These are phyloP conservation scores for Bipolaris oryzae DNA, from an alignment of 2,329 filamentous ascomycete genomes.

Conservation along the genomic window DNA sequence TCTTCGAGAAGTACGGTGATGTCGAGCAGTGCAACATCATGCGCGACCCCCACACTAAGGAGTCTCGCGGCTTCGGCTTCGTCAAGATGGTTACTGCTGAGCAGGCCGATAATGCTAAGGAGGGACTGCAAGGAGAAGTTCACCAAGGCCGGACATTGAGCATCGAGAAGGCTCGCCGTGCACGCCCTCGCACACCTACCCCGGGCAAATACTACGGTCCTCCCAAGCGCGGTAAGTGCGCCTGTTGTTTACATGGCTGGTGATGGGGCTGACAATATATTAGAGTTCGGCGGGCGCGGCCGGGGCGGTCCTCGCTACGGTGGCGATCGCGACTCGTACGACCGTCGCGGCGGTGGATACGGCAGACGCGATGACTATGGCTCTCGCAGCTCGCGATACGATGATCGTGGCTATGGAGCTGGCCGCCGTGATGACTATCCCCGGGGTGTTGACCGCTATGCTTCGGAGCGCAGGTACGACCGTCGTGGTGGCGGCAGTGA, in stretches of 20 bases:
- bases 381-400: slow-evolving; percentile 47
- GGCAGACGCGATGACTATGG: slow-evolving; percentile 57
- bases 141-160: slow-evolving; percentile 95
- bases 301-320: slow-evolving; percentile 58
- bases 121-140: slow-evolving; percentile 91
- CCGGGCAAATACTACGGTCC: slow-evolving; percentile 99
- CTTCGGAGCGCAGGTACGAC: slow-evolving; percentile 63
- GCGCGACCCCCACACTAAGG: slow-evolving; percentile 97
- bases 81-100: slow-evolving; percentile 98
- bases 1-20: slow-evolving; percentile 98
- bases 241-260: not conserved
- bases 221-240: slow-evolving; percentile 84
- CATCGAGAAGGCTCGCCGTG: slow-evolving; percentile 98
- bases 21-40: slow-evolving; percentile 99
- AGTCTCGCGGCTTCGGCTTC: slow-evolving; percentile 98
- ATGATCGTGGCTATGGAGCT: slow-evolving; percentile 60
- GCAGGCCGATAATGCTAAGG: slow-evolving; percentile 94
- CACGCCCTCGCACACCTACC: slow-evolving; percentile 91
- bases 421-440: slow-evolving; percentile 56
- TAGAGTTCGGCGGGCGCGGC: slow-evolving; percentile 54
- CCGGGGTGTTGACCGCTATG: slow-evolving; percentile 59
- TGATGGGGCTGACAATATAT: slow-evolving; percentile 20
- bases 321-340: slow-evolving; percentile 55
- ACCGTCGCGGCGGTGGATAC: slow-evolving; percentile 55
- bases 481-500: slow-evolving; percentile 60